phyloP scores from a whole-genome alignment of 441 rosid species.

The Erysimum pusillum region DNA sequence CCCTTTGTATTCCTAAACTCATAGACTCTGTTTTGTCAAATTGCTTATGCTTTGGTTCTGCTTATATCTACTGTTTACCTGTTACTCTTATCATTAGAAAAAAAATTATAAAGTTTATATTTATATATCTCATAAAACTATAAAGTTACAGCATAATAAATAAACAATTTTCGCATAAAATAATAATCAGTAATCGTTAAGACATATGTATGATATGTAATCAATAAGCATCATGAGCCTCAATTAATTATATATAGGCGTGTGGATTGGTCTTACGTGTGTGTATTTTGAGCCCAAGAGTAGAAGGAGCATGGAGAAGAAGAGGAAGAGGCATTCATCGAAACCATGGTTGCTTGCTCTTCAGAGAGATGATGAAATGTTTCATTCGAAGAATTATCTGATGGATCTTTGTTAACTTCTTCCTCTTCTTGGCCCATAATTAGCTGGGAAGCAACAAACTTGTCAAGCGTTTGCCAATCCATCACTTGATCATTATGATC shows the following conservation, averaged over 20 bases:
- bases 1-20: slow-evolving; percentile 26
- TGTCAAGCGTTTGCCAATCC: slow-evolving; percentile 93
- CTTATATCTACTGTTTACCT: neutral
- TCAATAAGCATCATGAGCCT: slow-evolving; percentile 19
- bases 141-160: slow-evolving; percentile 26
- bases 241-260: slow-evolving; percentile 24
- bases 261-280: slow-evolving; percentile 24
- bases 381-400: slow-evolving; percentile 40
- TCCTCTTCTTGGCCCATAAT: slow-evolving; percentile 67
- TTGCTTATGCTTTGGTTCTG: slow-evolving; percentile 6
- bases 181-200: slow-evolving; percentile 37
- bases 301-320: slow-evolving; percentile 45
- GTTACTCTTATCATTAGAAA: neutral
- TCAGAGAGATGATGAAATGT: slow-evolving; percentile 44
- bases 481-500: slow-evolving; percentile 64
- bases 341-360: slow-evolving; percentile 42
- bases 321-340: slow-evolving; percentile 41
- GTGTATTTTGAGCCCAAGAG: slow-evolving; percentile 47
- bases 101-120: neutral
- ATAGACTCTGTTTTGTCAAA: slow-evolving; percentile 31
- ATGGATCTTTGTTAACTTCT: slow-evolving; percentile 46
- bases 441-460: slow-evolving; percentile 93
- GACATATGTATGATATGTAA: slow-evolving; percentile 18
- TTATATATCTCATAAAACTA: slow-evolving; percentile 11
- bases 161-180: slow-evolving; percentile 25